Evolutionary conservation across 441 rosid species (phyloP).

Genomic region (Erodium texanum): DNA sequence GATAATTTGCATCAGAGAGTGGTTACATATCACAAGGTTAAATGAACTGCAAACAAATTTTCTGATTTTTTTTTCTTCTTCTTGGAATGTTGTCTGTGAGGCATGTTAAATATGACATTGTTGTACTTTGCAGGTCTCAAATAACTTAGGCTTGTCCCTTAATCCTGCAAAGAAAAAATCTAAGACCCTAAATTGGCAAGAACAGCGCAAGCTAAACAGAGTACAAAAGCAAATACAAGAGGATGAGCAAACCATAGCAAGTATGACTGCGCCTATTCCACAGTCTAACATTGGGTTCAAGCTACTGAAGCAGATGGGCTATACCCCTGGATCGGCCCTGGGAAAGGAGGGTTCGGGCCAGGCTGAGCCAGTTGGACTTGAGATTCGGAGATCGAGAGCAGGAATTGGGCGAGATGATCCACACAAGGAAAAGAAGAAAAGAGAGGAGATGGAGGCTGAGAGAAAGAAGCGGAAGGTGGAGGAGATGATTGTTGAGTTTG

Average conservation of each 20-base stretch:
- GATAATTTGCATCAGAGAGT: background rate
- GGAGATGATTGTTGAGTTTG: slow-evolving; percentile 68
- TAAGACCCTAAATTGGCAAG: slow-evolving; percentile 61
- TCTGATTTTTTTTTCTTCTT: background rate
- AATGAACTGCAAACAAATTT: background rate
- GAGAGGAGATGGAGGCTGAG: slow-evolving; percentile 55
- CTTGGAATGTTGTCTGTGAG: background rate
- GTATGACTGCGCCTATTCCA: slow-evolving; percentile 70
- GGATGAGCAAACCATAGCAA: slow-evolving; percentile 64
- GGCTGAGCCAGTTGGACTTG: slow-evolving; percentile 72
- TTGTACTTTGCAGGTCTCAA: slow-evolving; percentile 32
- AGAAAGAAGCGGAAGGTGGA: slow-evolving; percentile 45
- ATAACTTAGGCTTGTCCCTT: slow-evolving; percentile 19
- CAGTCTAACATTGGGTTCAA: slow-evolving; percentile 82
- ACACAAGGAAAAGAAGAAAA: slow-evolving; percentile 72
- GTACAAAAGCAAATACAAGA: slow-evolving; percentile 73
- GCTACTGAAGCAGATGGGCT: slow-evolving; percentile 90
- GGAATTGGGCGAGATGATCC: slow-evolving; percentile 93
- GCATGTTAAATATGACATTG: slow-evolving; percentile 7
- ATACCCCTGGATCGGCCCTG: slow-evolving; percentile 74
- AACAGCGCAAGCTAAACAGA: slow-evolving; percentile 55
- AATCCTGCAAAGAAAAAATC: slow-evolving; percentile 57
- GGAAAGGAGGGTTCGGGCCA: slow-evolving; percentile 78
- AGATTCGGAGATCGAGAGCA: slow-evolving; percentile 79
- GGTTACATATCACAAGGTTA: background rate